These are phyloP conservation scores for Trypanosoma congolense DNA, from an alignment of 208 protist genomes.

Conservation along the genomic window DNA sequence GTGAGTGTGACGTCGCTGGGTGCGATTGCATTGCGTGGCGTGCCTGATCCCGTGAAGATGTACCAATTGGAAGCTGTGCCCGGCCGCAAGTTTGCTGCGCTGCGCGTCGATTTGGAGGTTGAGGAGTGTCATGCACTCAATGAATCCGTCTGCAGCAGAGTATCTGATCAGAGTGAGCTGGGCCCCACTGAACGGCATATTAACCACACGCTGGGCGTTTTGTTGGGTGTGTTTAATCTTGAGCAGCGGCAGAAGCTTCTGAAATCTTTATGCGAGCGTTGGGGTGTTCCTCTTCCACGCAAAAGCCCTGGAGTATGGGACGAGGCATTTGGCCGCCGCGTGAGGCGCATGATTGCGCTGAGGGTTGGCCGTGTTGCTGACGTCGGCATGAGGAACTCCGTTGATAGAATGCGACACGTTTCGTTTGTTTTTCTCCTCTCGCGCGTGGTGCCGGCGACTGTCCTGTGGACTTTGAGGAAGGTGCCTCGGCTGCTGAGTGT, in stretches of 20 bases:
- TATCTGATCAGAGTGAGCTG: background rate
- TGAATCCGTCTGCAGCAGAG: background rate
- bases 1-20: slow-evolving; percentile 2
- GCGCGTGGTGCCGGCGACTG: background rate
- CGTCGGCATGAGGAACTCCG: background rate
- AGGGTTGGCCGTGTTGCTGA: background rate
- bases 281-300: background rate
- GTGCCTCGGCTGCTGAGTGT: too few species aligned
- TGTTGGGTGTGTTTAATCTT: background rate
- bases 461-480: too few species aligned
- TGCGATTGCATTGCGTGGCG: background rate
- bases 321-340: background rate
- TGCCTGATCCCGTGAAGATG: slow-evolving; percentile 4
- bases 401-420: background rate
- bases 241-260: background rate
- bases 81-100: background rate
- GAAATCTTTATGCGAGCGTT: background rate
- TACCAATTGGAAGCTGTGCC: slow-evolving; percentile 3
- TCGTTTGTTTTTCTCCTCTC: background rate
- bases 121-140: background rate
- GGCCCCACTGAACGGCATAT: background rate
- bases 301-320: background rate
- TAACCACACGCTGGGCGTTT: background rate
- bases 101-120: background rate
- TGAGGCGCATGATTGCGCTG: background rate